A percentile compares a stretch with the other conserved stretches of the same genome.
Conservation (phyloP, 495 filamentous ascomycete genomes). For the Penicillium lagena region DNA sequence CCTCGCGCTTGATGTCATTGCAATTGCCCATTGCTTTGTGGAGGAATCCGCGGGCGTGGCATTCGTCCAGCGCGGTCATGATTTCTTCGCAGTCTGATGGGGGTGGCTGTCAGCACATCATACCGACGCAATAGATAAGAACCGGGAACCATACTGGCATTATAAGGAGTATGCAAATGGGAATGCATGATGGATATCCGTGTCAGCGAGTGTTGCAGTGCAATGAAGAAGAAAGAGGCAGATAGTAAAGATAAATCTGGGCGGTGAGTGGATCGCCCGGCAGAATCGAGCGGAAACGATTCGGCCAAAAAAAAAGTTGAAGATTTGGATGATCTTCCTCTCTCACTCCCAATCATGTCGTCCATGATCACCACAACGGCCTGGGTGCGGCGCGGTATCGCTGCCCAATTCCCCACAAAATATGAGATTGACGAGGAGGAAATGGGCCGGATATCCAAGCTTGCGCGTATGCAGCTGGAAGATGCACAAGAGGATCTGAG, state of each 20-base stretch:
- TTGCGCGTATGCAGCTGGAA: constrained; percentile 87
- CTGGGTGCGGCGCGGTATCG: constrained; percentile 93
- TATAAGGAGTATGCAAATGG: constrained; percentile 87
- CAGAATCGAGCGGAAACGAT: constrained; percentile 18
- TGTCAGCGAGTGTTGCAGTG: neutral
- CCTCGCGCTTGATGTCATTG: constrained; percentile 73
- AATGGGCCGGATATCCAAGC: constrained; percentile 78
- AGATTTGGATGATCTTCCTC: constrained; percentile 5
- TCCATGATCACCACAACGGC: constrained; percentile 87
- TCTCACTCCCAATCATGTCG: constrained; percentile 43
- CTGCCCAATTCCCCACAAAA: constrained; percentile 83
- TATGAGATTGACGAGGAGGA: constrained; percentile 92
- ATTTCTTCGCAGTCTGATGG: constrained; percentile 80
- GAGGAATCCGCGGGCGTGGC: constrained; percentile 86
- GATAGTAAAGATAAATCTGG: constrained; percentile 5
- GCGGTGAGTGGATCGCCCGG: constrained; percentile 20
- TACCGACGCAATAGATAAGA: neutral
- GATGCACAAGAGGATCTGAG: constrained; percentile 84
- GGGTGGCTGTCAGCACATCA: neutral
- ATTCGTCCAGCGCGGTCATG: constrained; percentile 89
- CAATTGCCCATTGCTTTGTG: constrained; percentile 85
- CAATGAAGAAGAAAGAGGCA: constrained; percentile 1
- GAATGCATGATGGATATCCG: constrained; percentile 69
- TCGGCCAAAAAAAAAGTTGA: constrained; percentile 10
- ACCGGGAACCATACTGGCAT: constrained; percentile 55